Conservation (phyloP, 176 grass and related monocot species). For the Rhynchospora breviuscula region DNA sequence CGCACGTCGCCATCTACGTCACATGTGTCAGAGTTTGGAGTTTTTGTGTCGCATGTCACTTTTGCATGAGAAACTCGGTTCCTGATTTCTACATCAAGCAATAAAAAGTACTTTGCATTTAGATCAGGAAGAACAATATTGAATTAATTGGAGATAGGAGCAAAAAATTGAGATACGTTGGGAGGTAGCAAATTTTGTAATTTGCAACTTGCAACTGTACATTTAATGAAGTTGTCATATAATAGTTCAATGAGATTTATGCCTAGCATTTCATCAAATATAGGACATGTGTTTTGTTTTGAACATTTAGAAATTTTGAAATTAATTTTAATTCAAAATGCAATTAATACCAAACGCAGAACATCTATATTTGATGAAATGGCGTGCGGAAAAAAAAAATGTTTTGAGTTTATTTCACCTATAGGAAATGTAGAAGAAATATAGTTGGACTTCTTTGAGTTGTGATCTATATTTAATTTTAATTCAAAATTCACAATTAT, state of each 20-base stretch:
- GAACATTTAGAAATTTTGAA: background rate
- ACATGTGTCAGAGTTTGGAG: constrained; percentile 44
- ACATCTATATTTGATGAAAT: too few species aligned
- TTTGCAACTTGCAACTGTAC: background rate
- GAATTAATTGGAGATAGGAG: background rate
- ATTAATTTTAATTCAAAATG: too few species aligned
- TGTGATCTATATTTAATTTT: too few species aligned
- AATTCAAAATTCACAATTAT: too few species aligned
- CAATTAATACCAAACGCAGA: too few species aligned
- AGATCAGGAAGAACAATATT: background rate
- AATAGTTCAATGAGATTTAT: background rate
- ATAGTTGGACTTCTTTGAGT: too few species aligned
- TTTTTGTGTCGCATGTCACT: constrained; percentile 61
- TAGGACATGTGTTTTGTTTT: background rate
- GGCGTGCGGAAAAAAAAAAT: too few species aligned
- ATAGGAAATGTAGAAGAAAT: too few species aligned
- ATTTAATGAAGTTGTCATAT: too few species aligned
- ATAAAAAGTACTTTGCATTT: background rate
- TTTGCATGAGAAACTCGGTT: constrained; percentile 30
- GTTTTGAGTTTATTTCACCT: too few species aligned
- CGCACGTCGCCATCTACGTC: constrained; percentile 48
- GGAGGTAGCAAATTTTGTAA: background rate
- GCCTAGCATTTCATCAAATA: background rate
- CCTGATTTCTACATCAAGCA: constrained; percentile 26
- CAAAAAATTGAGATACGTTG: background rate